Evolutionary conservation across 306 rosid species (phyloP).

Genomic region (Prunus mume): DNA sequence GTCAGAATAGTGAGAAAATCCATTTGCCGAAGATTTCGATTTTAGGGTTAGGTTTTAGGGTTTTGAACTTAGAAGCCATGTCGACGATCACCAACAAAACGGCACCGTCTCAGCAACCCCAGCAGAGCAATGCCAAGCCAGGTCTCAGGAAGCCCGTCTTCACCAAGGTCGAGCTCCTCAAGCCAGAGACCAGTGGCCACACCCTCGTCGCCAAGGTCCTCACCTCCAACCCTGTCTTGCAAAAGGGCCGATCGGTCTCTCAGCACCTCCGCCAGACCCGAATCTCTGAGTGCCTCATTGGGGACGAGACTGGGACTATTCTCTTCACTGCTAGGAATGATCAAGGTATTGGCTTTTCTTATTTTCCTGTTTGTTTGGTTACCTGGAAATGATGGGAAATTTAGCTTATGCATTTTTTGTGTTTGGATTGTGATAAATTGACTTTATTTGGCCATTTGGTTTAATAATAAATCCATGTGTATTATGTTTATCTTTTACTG

Average conservation of each 20-base stretch:
- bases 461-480: neutral
- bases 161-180: constrained; percentile 68
- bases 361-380: neutral
- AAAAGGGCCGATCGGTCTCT: constrained; percentile 70
- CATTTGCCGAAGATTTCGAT: neutral
- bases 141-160: constrained; percentile 73
- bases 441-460: neutral
- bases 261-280: constrained; percentile 67
- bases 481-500: neutral
- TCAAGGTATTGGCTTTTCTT: constrained; percentile 46
- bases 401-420: neutral
- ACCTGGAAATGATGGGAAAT: neutral
- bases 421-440: neutral
- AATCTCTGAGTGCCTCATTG: constrained; percentile 83
- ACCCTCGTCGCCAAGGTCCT: constrained; percentile 65
- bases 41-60: constrained; percentile 26
- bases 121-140: constrained; percentile 40
- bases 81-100: constrained; percentile 27
- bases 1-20: neutral
- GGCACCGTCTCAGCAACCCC: constrained; percentile 4
- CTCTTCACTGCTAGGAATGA: constrained; percentile 82
- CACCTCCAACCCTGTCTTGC: constrained; percentile 53
- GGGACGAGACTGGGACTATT: constrained; percentile 80
- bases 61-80: constrained; percentile 13
- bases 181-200: constrained; percentile 81